Evolutionary conservation across 75 land plant species (phyloP).

Genomic region (Isoetes taiwanensis): DNA sequence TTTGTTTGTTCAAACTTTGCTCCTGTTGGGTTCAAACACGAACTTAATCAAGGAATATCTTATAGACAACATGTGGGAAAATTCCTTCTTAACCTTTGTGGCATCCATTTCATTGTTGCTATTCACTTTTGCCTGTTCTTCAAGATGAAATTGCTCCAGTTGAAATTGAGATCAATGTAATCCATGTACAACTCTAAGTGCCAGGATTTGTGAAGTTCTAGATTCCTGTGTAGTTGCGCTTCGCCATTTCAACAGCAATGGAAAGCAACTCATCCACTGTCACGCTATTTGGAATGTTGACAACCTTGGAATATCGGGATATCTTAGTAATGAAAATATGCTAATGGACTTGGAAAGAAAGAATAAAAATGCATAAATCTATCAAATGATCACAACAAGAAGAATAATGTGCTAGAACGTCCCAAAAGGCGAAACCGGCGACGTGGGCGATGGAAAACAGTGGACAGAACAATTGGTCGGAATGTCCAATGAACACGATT

Average conservation of each 20-base stretch:
- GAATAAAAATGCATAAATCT: too few species aligned
- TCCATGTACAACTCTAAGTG: constrained; percentile 52
- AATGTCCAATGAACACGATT: constrained; percentile 40
- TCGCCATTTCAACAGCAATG: constrained; percentile 57
- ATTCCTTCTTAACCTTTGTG: constrained; percentile 37
- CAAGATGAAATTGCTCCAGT: constrained; percentile 59
- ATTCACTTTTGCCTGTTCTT: constrained; percentile 64
- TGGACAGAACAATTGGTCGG: constrained; percentile 43
- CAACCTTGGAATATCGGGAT: constrained; percentile 44
- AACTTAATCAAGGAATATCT: constrained; percentile 53
- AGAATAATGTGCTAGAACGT: too few species aligned
- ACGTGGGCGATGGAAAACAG: constrained; percentile 33
- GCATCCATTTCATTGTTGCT: constrained; percentile 64
- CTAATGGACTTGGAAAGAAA: too few species aligned
- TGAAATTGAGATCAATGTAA: constrained; percentile 49
- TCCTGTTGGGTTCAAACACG: constrained; percentile 51
- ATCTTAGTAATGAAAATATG: constrained; percentile 70
- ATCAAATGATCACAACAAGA: too few species aligned
- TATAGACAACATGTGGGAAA: constrained; percentile 43
- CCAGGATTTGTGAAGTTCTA: constrained; percentile 79
- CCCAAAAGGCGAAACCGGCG: constrained; percentile 36
- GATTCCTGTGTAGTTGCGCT: constrained; percentile 42
- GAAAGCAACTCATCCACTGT: constrained; percentile 63
- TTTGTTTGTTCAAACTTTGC: too few species aligned
- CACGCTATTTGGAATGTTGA: constrained; percentile 69